Base-by-base conservation (phyloP, 2,329 filamentous ascomycete species). In the Cladophialophora psammophila region DNA sequence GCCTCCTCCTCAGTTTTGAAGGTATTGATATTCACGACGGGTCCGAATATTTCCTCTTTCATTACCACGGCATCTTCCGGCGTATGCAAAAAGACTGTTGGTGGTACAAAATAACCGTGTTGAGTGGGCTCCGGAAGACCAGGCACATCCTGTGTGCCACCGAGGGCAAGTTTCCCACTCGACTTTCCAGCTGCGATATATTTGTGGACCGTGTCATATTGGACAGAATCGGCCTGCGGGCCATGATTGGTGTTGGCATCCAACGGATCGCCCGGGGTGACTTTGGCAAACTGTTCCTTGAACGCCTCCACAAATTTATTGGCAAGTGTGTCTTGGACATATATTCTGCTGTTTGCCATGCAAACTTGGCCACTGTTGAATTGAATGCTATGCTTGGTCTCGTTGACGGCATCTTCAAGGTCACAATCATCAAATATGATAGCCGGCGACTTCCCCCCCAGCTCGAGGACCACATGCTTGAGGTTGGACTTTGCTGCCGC, bases 391-490 rank as follows among this genome's bases (percentile, higher is more conserved):
- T 83, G 76, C 71, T 79, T 76, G 4, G 79, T 76, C 74, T 78
- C 80, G 50, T 76, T 76, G 7, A 78, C 76, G 0, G 85, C 86
- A 70, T 87, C 84, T 1, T 87, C 85, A 15, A 88, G 76, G 63
- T 88, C 84, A 3, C 83, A 83, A 63, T 88, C 86, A 5, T 83
- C 82, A 69, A 88, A 88, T 2, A 88, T 80, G 0, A 88, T 71
- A 3, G 86, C 75, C 0, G 86, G 86, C 0, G 83, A 85, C 72
- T 88, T 88, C 20, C 86, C 86, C n/a, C 86, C 86, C 0, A 85
- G 86, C 72, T 88, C 86, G 0, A 88, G 80, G 0, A 85, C 87
- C 64, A 88, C 85, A 69, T 87, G 87, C 77, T 88, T 88, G 74
- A 88, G 76, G n/a, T 82, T 91, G 50, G 76, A 72, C 0, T 84